These are phyloP conservation scores for Cladosporium sp. DNA, from an alignment of 2,329 filamentous ascomycete genomes.

Conservation along the genomic window DNA sequence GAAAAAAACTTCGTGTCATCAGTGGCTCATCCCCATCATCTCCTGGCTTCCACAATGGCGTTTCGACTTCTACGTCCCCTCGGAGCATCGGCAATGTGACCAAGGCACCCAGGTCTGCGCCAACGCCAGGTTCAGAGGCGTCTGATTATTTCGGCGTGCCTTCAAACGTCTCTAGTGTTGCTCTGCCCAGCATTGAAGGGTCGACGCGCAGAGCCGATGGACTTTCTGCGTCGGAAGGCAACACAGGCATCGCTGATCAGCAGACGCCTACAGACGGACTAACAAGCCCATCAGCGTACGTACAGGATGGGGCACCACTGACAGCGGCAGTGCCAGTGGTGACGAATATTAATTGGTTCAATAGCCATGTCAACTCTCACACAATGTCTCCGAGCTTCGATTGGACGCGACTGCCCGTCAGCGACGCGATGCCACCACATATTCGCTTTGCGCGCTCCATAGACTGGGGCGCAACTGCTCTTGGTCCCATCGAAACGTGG, in stretches of 20 bases:
- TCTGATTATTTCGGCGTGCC: slow-evolving; percentile 32
- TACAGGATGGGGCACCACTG: not conserved
- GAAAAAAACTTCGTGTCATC: slow-evolving; percentile 68
- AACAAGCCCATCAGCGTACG: slow-evolving; percentile 9
- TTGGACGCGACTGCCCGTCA: slow-evolving; percentile 72
- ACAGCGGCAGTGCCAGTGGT: not conserved
- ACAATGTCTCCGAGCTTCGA: slow-evolving; percentile 56
- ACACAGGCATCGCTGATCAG: not conserved
- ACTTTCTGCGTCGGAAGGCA: not conserved
- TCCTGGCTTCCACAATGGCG: slow-evolving; percentile 22
- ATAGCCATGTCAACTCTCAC: slow-evolving; percentile 30
- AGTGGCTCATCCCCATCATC: slow-evolving; percentile 49
- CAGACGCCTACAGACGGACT: not conserved
- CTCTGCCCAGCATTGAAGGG: slow-evolving; percentile 2
- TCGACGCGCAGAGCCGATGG: not conserved
- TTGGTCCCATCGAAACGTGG: slow-evolving; percentile 78
- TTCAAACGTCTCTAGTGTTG: not conserved
- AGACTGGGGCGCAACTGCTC: slow-evolving; percentile 71
- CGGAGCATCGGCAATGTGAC: slow-evolving; percentile 15
- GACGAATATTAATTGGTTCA: slow-evolving; percentile 35
- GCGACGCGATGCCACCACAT: slow-evolving; percentile 65
- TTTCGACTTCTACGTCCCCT: slow-evolving; percentile 31
- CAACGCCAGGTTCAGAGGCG: slow-evolving; percentile 22
- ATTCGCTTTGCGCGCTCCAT: slow-evolving; percentile 70
- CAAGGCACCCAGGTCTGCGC: not conserved